Percentiles rank a stretch among this genome's conserved stretches.
Evolutionary conservation across 371 early-diverging fungal species (phyloP).

Genomic region (Choanephora cucurbitarum): DNA sequence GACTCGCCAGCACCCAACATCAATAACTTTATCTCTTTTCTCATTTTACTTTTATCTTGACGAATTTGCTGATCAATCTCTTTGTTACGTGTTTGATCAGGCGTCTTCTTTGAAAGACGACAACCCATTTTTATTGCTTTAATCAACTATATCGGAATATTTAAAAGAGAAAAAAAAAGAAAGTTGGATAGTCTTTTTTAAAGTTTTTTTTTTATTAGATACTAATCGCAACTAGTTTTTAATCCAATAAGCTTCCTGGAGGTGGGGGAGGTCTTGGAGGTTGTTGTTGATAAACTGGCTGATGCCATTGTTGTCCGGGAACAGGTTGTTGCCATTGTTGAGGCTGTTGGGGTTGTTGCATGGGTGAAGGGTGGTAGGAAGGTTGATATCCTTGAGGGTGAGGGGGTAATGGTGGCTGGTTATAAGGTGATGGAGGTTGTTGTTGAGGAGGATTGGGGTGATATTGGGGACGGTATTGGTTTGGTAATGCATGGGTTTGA

Average conservation of each 20-base stretch:
- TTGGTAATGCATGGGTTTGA: slow-evolving; percentile 5
- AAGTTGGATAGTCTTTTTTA: no score
- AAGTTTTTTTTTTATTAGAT: background rate
- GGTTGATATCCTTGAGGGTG: slow-evolving; percentile 20
- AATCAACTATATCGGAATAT: no score
- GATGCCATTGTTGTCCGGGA: slow-evolving; percentile 25
- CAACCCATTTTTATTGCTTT: background rate
- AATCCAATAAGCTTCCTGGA: slow-evolving; percentile 19
- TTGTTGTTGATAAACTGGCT: slow-evolving; percentile 24
- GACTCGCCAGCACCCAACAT: slow-evolving; percentile 97
- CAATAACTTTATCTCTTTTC: slow-evolving; percentile 92
- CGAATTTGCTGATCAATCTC: slow-evolving; percentile 87
- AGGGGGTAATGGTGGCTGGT: slow-evolving; percentile 16
- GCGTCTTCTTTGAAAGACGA: background rate
- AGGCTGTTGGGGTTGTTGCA: slow-evolving; percentile 8
- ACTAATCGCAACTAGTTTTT: background rate
- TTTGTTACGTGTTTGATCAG: slow-evolving; percentile 54
- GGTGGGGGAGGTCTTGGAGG: slow-evolving; percentile 21
- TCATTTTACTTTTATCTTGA: slow-evolving; percentile 68
- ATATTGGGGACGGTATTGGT: slow-evolving; percentile 31
- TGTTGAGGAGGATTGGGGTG: slow-evolving; percentile 37
- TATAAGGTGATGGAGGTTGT: slow-evolving; percentile 22
- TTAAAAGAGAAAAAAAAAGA: background rate
- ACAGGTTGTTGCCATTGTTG: slow-evolving; percentile 15
- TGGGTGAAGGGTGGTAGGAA: slow-evolving; percentile 3